Evolutionary conservation across 2,329 filamentous ascomycete species (phyloP), one percentile per base, ranked within the genome.

Genomic region (Colletotrichum sansevieriae): DNA sequence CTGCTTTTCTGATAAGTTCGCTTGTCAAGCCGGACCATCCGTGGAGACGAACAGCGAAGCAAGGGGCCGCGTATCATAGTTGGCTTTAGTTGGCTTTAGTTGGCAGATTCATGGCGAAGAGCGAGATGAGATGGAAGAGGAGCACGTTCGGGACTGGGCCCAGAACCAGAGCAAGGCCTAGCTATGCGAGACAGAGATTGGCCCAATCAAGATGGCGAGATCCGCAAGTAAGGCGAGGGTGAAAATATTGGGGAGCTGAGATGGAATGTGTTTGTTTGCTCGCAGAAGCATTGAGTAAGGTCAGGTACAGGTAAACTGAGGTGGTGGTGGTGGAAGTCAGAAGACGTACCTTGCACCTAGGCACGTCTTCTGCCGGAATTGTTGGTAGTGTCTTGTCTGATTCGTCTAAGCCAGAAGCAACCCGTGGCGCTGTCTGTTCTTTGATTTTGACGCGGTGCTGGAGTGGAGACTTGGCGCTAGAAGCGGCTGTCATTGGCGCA

Each of bases 281-380:
- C 29, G 29, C 29, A 29, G 29, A 29, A 44, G 18, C 43, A 44
- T 18, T 13, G 43, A 44, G 43, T 6, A 44, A 18, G 18, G 11
- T 18, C 9, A 11, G 12, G 43, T 44, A 29, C 18, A 44, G 43
- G 4, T 18, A 47, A 22, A n/a, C 18, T 11, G 13, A 39, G 37
- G 37, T 39, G 11, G 37, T 39, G 9, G 6, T 11, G 6, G 9
- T 39, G 9, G 35, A 10, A 11, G 10, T 39, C 37, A 39, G 65
- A 52, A 64, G 54, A 1, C 29, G 29, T 29, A 8, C 29, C 29
- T 29, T 29, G 29, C 29, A 29, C 25, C 3, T 25, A 25, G 25
- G 67, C 63, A 52, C 68, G 67, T 68, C 68, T 68, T 62, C 65
- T 72, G 52, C 70, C 70, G 68, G 68, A 71, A 66, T 54, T 58